Evolutionary conservation across 805 yeast genomes (phyloP), one percentile per base, ranked within the genome.

Genomic region (Middelhovenomyces tepae): DNA sequence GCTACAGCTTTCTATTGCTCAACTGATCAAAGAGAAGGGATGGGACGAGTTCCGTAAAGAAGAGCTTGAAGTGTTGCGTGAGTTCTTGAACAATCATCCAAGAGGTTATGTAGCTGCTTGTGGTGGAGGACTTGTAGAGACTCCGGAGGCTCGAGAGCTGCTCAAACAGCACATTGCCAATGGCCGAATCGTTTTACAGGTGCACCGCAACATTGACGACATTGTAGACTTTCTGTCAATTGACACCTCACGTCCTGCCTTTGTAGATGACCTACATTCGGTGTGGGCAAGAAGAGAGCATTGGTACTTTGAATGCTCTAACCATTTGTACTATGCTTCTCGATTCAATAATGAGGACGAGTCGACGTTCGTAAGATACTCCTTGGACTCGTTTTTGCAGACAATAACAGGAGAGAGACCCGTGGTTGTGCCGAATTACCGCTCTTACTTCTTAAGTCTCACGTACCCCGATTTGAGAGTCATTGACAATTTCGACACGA

Each of bases 101-200:
- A 51, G 54, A 11, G 79, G 79, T 4, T 65, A 75, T 47, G 81
- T 89, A 15, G 69, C 89, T 35, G 83, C 97, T 0, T 83, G 95
- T 31, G 99, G 99, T 21, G 99, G 99, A 27, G 99, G 99, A 7
- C 67, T 91, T 39, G 94, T 91, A 17, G 97, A 89, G 58, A 69
- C 69, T 24, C 66, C 66, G 5, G 69, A 56, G n/a, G 75, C 93
- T 4, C 71, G 96, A 47, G 65, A 65, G 7, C 44, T 73, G 5
- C 64, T 91, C 54, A 68, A 75, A 45, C 53, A 64, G 5, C 81
- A 75, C 54, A 48, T 55, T 25, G 57, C 59, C 5, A 47, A 60
- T 15, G 82, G 81, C 16, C 94, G 95, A 24, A 69, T 82, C 43
- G 97, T 91, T 8, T 64, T 91, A 35, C 96, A 91, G 49, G 67